Percentiles rank a stretch among this genome's conserved stretches.
phyloP scores from a whole-genome alignment of 1,284 basidiomycete genomes.

The Anthracocystis panici-leucophaei region DNA sequence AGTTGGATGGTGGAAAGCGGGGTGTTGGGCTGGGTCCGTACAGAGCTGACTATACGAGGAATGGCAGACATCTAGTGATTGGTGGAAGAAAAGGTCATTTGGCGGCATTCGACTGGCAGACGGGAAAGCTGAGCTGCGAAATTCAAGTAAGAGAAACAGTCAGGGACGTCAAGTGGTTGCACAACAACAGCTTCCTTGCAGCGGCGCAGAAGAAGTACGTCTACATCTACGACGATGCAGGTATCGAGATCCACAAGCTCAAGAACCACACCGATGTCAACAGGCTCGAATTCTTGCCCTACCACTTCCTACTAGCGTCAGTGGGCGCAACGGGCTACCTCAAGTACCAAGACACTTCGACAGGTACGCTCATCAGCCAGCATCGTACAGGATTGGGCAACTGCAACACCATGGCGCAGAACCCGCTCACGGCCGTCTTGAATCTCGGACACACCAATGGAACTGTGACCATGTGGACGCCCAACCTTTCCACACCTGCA shows the following conservation, averaged over 20 bases:
- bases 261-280: constrained; percentile 87
- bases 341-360: constrained; percentile 97
- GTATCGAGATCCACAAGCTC: constrained; percentile 86
- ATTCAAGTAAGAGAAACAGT: constrained; percentile 90
- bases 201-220: constrained; percentile 97
- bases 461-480: constrained; percentile 94
- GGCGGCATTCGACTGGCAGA: constrained; percentile 95
- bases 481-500: constrained; percentile 89
- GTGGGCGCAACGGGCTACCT: constrained; percentile 88
- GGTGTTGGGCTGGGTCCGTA: constrained; percentile 77
- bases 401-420: constrained; percentile 89
- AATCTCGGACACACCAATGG: constrained; percentile 85
- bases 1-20: constrained; percentile 76
- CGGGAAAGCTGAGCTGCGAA: constrained; percentile 86
- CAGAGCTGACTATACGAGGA: constrained; percentile 83
- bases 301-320: constrained; percentile 91
- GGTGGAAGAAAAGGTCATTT: constrained; percentile 83
- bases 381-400: constrained; percentile 80
- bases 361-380: constrained; percentile 85
- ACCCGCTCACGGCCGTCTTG: constrained; percentile 88
- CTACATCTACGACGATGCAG: constrained; percentile 91
- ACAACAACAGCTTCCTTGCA: constrained; percentile 91
- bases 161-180: constrained; percentile 91
- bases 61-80: constrained; percentile 79
- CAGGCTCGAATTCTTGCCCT: constrained; percentile 90